Conservation (phyloP, 192 early-diverging fungal species). For the Pecoramyces ruminantium region DNA sequence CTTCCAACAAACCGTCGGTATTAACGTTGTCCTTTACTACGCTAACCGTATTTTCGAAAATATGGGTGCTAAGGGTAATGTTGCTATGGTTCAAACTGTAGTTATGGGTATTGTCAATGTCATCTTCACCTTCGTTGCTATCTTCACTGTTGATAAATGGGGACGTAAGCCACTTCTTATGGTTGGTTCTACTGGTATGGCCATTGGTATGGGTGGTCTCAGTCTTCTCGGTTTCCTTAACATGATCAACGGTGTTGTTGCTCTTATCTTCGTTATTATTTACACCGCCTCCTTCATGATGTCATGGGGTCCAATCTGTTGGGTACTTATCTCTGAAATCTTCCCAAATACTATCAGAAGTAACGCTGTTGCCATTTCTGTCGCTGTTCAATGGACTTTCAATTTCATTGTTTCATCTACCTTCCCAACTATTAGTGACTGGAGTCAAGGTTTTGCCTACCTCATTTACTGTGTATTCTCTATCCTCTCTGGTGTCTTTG, state of each 20-base stretch:
- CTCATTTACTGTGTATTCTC: background rate
- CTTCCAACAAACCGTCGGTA: slow-evolving; percentile 57
- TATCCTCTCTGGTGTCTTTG: slow-evolving; percentile 38
- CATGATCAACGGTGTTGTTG: background rate
- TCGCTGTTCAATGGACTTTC: background rate
- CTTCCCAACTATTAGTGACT: background rate
- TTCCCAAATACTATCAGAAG: background rate
- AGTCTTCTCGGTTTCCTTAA: background rate
- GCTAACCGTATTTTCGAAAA: slow-evolving; percentile 22
- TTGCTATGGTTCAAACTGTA: background rate
- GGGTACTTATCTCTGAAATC: slow-evolving; percentile 1
- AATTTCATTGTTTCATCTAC: background rate
- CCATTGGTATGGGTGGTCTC: background rate
- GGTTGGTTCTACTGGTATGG: background rate
- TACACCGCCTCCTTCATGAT: background rate
- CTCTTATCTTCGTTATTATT: background rate
- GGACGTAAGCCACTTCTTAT: background rate
- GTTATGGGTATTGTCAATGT: background rate
- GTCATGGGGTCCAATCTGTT: slow-evolving; percentile 3
- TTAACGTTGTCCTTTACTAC: slow-evolving; percentile 63
- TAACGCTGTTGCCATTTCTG: background rate
- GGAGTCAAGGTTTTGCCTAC: background rate
- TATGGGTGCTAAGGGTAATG: slow-evolving; percentile 10
- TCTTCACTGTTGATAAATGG: background rate
- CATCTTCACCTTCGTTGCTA: background rate